These are phyloP conservation scores for Leccinum pachyderme DNA, from an alignment of 1,284 basidiomycete genomes.

Conservation along the genomic window DNA sequence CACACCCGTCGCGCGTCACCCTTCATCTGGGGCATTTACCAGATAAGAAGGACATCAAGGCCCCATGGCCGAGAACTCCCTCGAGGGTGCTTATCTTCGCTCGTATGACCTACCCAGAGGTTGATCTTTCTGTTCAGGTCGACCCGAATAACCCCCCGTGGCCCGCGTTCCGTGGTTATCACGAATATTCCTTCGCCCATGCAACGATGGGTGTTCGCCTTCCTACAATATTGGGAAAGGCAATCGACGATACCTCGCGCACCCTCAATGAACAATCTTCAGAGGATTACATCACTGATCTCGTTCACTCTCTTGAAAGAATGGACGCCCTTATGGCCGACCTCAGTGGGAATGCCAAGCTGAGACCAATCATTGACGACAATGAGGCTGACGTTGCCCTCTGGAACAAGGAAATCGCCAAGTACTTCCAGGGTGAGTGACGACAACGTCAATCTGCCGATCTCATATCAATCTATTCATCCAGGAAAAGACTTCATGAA, in stretches of 20 bases:
- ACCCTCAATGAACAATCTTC: slow-evolving; percentile 87
- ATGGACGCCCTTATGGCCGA: slow-evolving; percentile 84
- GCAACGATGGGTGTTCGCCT: slow-evolving; percentile 93
- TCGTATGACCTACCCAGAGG: neutral
- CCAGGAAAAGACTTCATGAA: slow-evolving; percentile 95
- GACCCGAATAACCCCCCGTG: slow-evolving; percentile 96
- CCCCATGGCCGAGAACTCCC: slow-evolving; percentile 69
- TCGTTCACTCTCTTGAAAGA: slow-evolving; percentile 83
- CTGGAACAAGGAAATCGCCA: slow-evolving; percentile 97
- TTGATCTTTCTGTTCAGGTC: slow-evolving; percentile 41
- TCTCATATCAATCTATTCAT: neutral
- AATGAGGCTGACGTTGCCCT: slow-evolving; percentile 91
- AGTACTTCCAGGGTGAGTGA: slow-evolving; percentile 80
- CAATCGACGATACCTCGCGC: slow-evolving; percentile 88
- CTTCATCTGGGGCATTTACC: slow-evolving; percentile 72
- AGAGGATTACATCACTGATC: slow-evolving; percentile 86
- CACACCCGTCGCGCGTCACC: slow-evolving; percentile 55
- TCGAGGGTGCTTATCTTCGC: slow-evolving; percentile 48
- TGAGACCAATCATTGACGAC: slow-evolving; percentile 88
- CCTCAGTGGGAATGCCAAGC: slow-evolving; percentile 75
- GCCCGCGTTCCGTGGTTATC: slow-evolving; percentile 94
- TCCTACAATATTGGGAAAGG: slow-evolving; percentile 95
- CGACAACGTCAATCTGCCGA: neutral
- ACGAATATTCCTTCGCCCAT: slow-evolving; percentile 94
- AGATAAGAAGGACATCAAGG: slow-evolving; percentile 64